These are phyloP conservation scores for Paramarasmius palmivorus DNA, from an alignment of 1,284 basidiomycete genomes.

Conservation along the genomic window DNA sequence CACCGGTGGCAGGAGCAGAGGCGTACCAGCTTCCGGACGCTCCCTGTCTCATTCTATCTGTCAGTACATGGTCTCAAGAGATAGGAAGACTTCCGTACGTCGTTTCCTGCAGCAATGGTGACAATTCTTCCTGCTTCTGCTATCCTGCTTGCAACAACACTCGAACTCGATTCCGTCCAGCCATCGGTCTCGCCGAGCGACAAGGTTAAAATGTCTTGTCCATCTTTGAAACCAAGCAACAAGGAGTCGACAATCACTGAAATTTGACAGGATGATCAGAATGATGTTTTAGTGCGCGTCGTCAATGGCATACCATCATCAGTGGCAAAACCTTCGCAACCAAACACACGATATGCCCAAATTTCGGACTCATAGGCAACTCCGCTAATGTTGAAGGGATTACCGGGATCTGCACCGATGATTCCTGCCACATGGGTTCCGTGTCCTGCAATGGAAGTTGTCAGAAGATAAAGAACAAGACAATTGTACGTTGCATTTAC, in stretches of 20 bases:
- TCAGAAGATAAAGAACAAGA: not conserved
- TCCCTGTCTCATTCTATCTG: slow-evolving; percentile 19
- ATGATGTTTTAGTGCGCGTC: not conserved
- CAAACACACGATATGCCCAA: slow-evolving; percentile 49
- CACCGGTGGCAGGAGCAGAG: slow-evolving; percentile 39
- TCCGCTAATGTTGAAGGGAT: slow-evolving; percentile 56
- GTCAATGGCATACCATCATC: slow-evolving; percentile 47
- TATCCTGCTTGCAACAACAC: slow-evolving; percentile 48
- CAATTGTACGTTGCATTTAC: slow-evolving; percentile 18
- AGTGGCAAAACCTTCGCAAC: slow-evolving; percentile 42
- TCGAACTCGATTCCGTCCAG: slow-evolving; percentile 45
- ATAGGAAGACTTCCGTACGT: slow-evolving; percentile 13
- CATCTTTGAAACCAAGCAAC: slow-evolving; percentile 36
- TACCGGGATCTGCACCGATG: slow-evolving; percentile 58
- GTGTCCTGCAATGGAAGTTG: slow-evolving; percentile 37
- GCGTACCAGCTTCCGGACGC: slow-evolving; percentile 39
- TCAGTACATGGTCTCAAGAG: not conserved
- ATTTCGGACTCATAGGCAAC: slow-evolving; percentile 49
- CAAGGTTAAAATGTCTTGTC: slow-evolving; percentile 52
- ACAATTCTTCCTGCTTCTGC: slow-evolving; percentile 46
- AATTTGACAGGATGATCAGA: not conserved
- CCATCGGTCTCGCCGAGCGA: slow-evolving; percentile 52
- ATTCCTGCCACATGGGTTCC: slow-evolving; percentile 69
- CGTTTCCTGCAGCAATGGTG: slow-evolving; percentile 41
- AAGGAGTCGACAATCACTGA: slow-evolving; percentile 41